Evolutionary conservation across 306 rosid species (phyloP), one percentile per base, ranked within the genome.

Genomic region (Lathyrus tuberosus): DNA sequence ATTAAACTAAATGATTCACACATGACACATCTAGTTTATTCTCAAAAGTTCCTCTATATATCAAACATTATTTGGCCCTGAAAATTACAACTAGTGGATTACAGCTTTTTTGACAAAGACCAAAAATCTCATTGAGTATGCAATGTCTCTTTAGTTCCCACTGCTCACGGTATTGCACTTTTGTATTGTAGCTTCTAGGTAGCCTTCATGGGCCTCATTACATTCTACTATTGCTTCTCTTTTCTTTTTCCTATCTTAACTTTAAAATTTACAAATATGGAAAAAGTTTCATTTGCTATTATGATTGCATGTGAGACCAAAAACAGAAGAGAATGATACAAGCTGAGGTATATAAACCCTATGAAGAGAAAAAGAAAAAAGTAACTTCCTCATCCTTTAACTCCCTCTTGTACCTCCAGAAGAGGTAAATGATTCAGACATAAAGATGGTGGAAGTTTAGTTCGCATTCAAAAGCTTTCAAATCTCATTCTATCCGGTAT

Each of bases 241-340:
- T 74, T 67, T 35, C 22, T 42, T 26, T 42, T 53, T 64, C 28
- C 51, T 46, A 35, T 40, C 35, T 73, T 72, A 76, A 77, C 84
- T 73, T 80, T 82, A 78, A 86, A 85, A 79, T 81, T 79, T 82
- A 76, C 79, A 75, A 20, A 64, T 80, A 72, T 68, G 35, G 65
- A 76, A 75, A 82, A 74, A 63, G 81, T 9, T 65, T 69, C 67
- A 33, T 62, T 75, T 24, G 58, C 79, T 51, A 63, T 49, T 68
- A 53, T 65, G 58, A 79, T 63, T 74, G 26, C 85, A 57, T 57
- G 40, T 38, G 48, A 37, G 66, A 73, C 62, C 70, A 73, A 79
- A 77, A 72, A 42, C 62, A 73, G 28, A 80, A 63, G 35, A 37
- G 10, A 42, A 67, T 52, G 43, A 72, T 65, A 76, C 43, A 26